Percentiles rank a stretch among this genome's conserved stretches.
phyloP scores from a whole-genome alignment of 2,329 filamentous ascomycete genomes.

The Bisporella sp. region DNA sequence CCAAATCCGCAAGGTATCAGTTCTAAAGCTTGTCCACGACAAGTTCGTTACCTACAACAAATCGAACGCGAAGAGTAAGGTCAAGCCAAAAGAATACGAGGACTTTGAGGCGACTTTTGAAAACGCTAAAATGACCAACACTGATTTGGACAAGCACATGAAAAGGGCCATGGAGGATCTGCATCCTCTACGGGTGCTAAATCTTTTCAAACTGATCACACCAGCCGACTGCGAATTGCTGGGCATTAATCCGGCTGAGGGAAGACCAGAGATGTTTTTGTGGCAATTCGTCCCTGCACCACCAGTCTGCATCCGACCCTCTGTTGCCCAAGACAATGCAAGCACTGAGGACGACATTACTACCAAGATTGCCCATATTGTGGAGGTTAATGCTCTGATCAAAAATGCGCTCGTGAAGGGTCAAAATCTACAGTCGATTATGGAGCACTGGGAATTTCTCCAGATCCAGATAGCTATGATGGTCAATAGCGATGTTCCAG shows the following conservation, averaged over 20 bases:
- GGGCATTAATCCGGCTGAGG: constrained; percentile 78
- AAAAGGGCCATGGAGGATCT: constrained; percentile 92
- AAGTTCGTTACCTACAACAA: constrained; percentile 85
- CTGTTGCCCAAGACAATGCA: constrained; percentile 84
- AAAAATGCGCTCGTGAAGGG: constrained; percentile 76
- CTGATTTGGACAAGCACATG: constrained; percentile 83
- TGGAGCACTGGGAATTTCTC: constrained; percentile 98
- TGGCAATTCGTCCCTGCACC: constrained; percentile 96
- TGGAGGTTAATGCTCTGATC: constrained; percentile 85
- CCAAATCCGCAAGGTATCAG: constrained; percentile 82
- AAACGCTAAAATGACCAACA: constrained; percentile 68
- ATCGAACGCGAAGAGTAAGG: constrained; percentile 80
- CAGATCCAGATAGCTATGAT: constrained; percentile 96
- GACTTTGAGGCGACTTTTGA: constrained; percentile 81
- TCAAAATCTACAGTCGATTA: constrained; percentile 78
- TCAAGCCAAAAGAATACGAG: constrained; percentile 72
- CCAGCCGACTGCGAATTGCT: constrained; percentile 84
- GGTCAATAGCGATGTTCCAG: constrained; percentile 93
- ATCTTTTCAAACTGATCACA: constrained; percentile 84
- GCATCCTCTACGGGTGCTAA: constrained; percentile 81
- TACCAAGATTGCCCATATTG: constrained; percentile 93
- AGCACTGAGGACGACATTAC: constrained; percentile 97
- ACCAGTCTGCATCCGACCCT: constrained; percentile 88
- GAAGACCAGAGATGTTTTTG: constrained; percentile 90
- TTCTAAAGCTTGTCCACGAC: constrained; percentile 92